These are phyloP conservation scores for Neoscytalidium dimidiatum DNA, from an alignment of 2,329 filamentous ascomycete genomes.

Conservation along the genomic window DNA sequence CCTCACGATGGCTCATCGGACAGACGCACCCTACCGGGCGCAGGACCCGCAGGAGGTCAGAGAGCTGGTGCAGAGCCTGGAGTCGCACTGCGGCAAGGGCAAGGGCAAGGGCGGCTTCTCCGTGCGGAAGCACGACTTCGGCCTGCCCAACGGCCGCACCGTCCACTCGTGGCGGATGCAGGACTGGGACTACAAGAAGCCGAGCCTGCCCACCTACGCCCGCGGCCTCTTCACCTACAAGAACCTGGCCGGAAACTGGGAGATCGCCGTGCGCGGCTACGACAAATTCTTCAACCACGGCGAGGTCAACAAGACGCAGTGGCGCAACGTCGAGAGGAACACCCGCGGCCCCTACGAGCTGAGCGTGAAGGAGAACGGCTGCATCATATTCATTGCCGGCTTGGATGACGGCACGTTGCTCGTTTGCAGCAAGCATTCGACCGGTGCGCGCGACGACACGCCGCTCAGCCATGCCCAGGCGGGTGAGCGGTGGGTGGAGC, in stretches of 20 bases:
- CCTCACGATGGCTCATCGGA: slow-evolving; percentile 52
- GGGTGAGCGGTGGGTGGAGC: slow-evolving; percentile 80
- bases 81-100: slow-evolving; percentile 54
- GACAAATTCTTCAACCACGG: slow-evolving; percentile 98
- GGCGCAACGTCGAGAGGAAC: slow-evolving; percentile 72
- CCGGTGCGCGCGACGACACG: slow-evolving; percentile 71
- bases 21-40: slow-evolving; percentile 60
- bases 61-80: slow-evolving; percentile 65
- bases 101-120: slow-evolving; percentile 62
- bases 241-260: slow-evolving; percentile 63
- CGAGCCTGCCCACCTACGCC: slow-evolving; percentile 84
- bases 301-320: slow-evolving; percentile 80
- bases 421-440: slow-evolving; percentile 99
- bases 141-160: slow-evolving; percentile 64
- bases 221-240: slow-evolving; percentile 89
- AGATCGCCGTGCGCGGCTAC: slow-evolving; percentile 88
- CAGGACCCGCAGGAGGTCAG: slow-evolving; percentile 72
- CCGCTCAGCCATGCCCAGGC: slow-evolving; percentile 79
- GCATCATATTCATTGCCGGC: slow-evolving; percentile 95
- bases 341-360: slow-evolving; percentile 91
- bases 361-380: slow-evolving; percentile 98
- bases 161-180: slow-evolving; percentile 93
- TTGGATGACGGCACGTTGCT: slow-evolving; percentile 85
- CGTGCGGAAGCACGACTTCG: slow-evolving; percentile 79
- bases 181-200: slow-evolving; percentile 94